A percentile compares a stretch with the other conserved stretches of the same genome.
phyloP scores from a whole-genome alignment of 768 basidiomycete genomes.

The Auricularia cornea region DNA sequence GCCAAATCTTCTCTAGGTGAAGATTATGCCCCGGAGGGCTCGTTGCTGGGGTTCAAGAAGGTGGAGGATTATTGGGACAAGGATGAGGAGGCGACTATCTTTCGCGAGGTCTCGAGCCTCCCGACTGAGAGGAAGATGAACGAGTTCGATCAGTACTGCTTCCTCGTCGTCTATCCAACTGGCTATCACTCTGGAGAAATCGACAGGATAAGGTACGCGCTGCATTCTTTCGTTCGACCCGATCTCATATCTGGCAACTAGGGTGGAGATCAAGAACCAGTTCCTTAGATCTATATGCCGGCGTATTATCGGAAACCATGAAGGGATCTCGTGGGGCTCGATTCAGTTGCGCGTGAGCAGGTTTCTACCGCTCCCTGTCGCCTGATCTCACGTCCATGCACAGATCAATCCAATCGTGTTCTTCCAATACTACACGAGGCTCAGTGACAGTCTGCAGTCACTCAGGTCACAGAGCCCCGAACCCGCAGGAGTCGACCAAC shows the following conservation, averaged over 20 bases:
- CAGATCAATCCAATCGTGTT: conserved; percentile 52
- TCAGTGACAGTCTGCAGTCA: conserved; percentile 35
- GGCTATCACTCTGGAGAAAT: background rate
- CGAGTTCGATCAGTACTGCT: background rate
- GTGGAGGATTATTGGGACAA: too few species aligned
- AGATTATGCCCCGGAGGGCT: too few species aligned
- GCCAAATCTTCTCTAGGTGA: too few species aligned
- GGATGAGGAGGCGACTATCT: too few species aligned
- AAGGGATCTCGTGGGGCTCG: conserved; percentile 53
- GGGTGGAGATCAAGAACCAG: conserved; percentile 49
- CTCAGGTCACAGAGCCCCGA: conserved; percentile 32
- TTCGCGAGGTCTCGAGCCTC: too few species aligned
- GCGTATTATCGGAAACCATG: conserved; percentile 49
- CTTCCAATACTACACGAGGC: conserved; percentile 42
- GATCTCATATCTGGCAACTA: conserved; percentile 32
- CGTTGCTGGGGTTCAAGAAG: too few species aligned
- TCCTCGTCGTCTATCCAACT: background rate
- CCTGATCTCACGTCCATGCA: background rate
- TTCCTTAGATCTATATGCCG: conserved; percentile 50
- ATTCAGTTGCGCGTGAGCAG: conserved; percentile 48
- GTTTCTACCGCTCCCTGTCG: background rate
- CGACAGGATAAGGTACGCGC: too few species aligned
- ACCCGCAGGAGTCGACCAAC: conserved; percentile 32
- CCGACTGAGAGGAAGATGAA: too few species aligned
- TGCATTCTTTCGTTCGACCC: background rate